A percentile compares a stretch with the other conserved stretches of the same genome.
phyloP scores from a whole-genome alignment of 2,329 filamentous ascomycete genomes.

The Phialophora chinensis region DNA sequence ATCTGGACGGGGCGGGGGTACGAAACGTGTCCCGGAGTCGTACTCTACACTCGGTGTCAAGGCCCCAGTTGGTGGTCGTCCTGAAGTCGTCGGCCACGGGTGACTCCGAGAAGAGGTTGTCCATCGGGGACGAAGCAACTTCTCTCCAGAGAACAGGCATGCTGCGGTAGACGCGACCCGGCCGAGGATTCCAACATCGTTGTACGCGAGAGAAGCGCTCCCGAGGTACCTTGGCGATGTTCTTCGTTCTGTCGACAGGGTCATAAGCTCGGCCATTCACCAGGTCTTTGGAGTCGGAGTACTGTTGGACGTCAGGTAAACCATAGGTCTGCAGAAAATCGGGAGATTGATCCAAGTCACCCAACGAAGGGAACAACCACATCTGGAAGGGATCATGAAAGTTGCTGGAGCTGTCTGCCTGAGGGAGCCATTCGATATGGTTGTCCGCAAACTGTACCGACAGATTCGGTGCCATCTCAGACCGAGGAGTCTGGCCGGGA shows the following conservation, averaged over 20 bases:
- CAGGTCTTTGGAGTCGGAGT: slow-evolving; percentile 26
- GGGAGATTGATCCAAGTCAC: slow-evolving; percentile 35
- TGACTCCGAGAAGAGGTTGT: slow-evolving; percentile 49
- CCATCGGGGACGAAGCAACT: slow-evolving; percentile 45
- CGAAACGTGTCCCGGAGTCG: slow-evolving; percentile 49
- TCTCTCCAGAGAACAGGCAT: slow-evolving; percentile 53
- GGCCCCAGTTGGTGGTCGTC: slow-evolving; percentile 39
- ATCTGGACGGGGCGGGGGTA: slow-evolving; percentile 35
- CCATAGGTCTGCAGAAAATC: slow-evolving; percentile 35
- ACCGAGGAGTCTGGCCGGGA: slow-evolving; percentile 29
- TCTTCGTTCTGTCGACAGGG: slow-evolving; percentile 29
- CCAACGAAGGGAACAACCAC: slow-evolving; percentile 37
- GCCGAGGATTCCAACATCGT: slow-evolving; percentile 50
- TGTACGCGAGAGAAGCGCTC: slow-evolving; percentile 53
- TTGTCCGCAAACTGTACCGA: slow-evolving; percentile 25
- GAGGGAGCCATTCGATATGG: slow-evolving; percentile 34
- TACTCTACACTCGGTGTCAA: slow-evolving; percentile 52
- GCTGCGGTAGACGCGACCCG: slow-evolving; percentile 47
- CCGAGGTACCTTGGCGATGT: slow-evolving; percentile 45
- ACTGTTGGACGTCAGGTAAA: slow-evolving; percentile 21
- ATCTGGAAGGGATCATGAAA: slow-evolving; percentile 38
- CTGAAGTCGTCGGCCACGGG: slow-evolving; percentile 34
- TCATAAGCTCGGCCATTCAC: slow-evolving; percentile 21
- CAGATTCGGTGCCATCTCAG: slow-evolving; percentile 28
- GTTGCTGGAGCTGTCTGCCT: slow-evolving; percentile 27